A percentile compares a stretch with the other conserved stretches of the same genome.
Conservation (phyloP, 805 yeast species). For the Saturnispora hagleri region DNA sequence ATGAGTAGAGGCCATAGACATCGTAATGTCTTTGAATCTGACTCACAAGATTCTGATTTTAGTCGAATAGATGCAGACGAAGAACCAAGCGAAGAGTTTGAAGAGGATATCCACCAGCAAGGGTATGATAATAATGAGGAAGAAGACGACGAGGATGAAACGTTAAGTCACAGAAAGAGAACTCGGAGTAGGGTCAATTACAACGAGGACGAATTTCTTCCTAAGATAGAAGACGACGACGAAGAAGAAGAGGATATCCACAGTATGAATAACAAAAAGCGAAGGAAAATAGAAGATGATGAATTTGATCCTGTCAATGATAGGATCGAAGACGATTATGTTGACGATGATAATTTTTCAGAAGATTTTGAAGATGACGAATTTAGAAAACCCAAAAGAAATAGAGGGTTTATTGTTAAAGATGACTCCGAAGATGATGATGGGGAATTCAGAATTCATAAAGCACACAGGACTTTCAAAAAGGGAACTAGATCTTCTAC, state of each 20-base stretch:
- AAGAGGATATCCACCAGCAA: slow-evolving; percentile 14
- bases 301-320: not conserved
- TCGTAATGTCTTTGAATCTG: not conserved
- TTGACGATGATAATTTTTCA: slow-evolving; percentile 8
- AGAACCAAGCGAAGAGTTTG: slow-evolving; percentile 19
- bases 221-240: slow-evolving; percentile 19
- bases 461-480: slow-evolving; percentile 1
- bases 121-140: slow-evolving; percentile 1
- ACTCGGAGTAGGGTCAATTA: slow-evolving; percentile 26
- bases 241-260: slow-evolving; percentile 20
- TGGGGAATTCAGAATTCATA: not conserved
- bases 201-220: slow-evolving; percentile 25
- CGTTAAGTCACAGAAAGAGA: slow-evolving; percentile 22
- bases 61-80: slow-evolving; percentile 9
- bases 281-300: slow-evolving; percentile 7
- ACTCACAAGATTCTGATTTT: not conserved
- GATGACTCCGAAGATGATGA: slow-evolving; percentile 13
- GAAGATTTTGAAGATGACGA: slow-evolving; percentile 6
- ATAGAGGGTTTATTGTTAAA: slow-evolving; percentile 12
- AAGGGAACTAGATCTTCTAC: slow-evolving; percentile 8
- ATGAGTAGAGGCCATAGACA: slow-evolving; percentile 1
- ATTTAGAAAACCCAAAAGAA: slow-evolving; percentile 6
- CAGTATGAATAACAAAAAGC: slow-evolving; percentile 1
- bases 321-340: not conserved
- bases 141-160: slow-evolving; percentile 16